phyloP scores from a whole-genome alignment of 768 basidiomycete genomes.

The Xerocomellus amylosporus region DNA sequence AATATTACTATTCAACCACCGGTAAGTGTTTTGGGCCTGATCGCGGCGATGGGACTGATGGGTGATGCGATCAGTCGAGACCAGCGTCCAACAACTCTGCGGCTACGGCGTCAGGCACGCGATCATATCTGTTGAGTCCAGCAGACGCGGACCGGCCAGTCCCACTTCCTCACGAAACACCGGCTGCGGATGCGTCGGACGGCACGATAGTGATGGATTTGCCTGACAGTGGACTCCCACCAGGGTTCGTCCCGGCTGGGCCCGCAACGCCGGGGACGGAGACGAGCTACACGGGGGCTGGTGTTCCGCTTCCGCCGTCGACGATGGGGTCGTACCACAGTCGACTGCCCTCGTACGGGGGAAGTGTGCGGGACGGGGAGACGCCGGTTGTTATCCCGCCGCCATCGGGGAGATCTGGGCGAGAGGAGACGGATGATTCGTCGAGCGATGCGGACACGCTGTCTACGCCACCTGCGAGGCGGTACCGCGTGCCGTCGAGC shows the following conservation, averaged over 20 bases:
- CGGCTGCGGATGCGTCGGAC: conserved; percentile 1
- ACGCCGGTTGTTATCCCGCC: conserved; percentile 30
- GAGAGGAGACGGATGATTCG: conserved; percentile 27
- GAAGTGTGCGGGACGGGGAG: not conserved
- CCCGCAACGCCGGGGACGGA: conserved; percentile 18
- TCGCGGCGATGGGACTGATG: conserved; percentile 2
- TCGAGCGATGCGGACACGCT: conserved; percentile 36
- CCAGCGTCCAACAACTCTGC: conserved; percentile 38
- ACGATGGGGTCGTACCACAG: conserved; percentile 24
- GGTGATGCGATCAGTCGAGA: conserved; percentile 32
- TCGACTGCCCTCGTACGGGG: conserved; percentile 22
- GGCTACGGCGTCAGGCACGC: conserved; percentile 22
- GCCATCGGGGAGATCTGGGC: conserved; percentile 17
- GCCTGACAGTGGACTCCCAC: conserved; percentile 32
- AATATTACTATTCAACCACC: conserved; percentile 34
- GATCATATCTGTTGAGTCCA: conserved; percentile 36
- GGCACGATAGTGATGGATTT: conserved; percentile 25
- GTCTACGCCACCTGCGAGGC: conserved; percentile 29
- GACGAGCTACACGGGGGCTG: conserved; percentile 25
- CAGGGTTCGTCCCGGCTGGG: conserved; percentile 36
- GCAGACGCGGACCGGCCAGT: conserved; percentile 39
- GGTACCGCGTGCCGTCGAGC: conserved; percentile 22
- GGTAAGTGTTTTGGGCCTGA: conserved; percentile 16
- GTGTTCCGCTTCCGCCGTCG: conserved; percentile 33
- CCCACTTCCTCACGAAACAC: conserved; percentile 27